Evolutionary conservation across 2,329 filamentous ascomycete genomes (phyloP), one percentile per base, ranked within the genome.

Genomic region (Diatrype stigma): DNA sequence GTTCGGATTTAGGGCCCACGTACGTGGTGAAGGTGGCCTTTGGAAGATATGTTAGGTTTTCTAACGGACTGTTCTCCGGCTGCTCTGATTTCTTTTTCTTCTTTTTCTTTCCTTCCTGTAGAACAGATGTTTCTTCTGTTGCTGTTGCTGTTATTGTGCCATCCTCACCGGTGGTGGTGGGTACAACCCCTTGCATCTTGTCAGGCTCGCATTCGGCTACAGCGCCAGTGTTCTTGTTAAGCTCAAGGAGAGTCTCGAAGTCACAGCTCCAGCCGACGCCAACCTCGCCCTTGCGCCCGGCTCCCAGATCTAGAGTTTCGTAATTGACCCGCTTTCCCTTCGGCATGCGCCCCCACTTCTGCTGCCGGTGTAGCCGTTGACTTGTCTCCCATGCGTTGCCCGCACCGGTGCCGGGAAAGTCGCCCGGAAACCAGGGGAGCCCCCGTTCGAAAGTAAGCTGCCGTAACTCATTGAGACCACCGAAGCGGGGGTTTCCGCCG

Each of bases 251-350:
- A 32, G 74, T 73, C 62, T 90, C 86, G 79, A 90, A 96, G 63
- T 96, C 90, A 69, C 89, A 96, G 10, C 84, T 82, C 79, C 89
- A 90, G 0, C 91, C 91, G 48, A 81, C 72, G 2, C 94, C 94
- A 30, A 96, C 63, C 67, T 97, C 94, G 1, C 93, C 93, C 62
- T 84, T 92, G 48, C 82, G 81, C 1, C 81, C 85, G 37, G 80
- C 78, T 0, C 90, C 89, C 10, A 96, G 73, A 58, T 90, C 80
- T 11, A 97, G 73, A 5, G 81, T 84, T 17, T 83, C 78, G 81
- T 87, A 97, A 51, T 86, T 85, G 1, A 84, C 73, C 48, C 91
- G 80, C 69, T 94, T 96, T 21, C 89, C 87, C 67, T 89, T 94
- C 0, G 94, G 92, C 46, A 85, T 82, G 48, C 81, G 80, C 47